Evolutionary conservation across 78 protist species (phyloP), one percentile per base, ranked within the genome.

Genomic region (Mantamonas sphyraenae): DNA sequence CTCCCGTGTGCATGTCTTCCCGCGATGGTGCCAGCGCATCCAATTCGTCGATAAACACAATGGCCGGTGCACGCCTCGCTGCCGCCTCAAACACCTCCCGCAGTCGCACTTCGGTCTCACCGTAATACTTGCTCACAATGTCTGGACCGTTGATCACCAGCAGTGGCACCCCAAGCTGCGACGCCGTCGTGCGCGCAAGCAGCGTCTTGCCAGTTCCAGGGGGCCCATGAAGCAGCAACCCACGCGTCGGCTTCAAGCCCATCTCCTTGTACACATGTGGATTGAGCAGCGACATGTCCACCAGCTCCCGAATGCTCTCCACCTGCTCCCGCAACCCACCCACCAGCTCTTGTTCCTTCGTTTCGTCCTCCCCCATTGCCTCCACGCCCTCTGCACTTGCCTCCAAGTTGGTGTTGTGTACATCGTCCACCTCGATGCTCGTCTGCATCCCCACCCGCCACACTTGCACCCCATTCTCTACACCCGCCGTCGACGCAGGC

Each of bases 31-130:
- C 81, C 3, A 94, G 74, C 7, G 92, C 93, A 66, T 95, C 98
- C 47, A 95, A 73, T 40, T 95, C 98, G 68, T 96, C 99, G n/a
- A 96, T 31, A 56, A 96, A 90, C 4, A 96, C 71, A 8, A 96
- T 68, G 60, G 89, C 61, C 4, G 99, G 99, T 10, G 71, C 28
- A 37, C 28, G 59, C 35, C 10, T 22, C 10, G 59, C 43, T 0
- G 93, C 93, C 12, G 58, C 79, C 30, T 35, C 64, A 58, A 90
- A 90, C 62, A 91, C 66, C n/a, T 2, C 22, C 30, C 76, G 79
- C 35, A 84, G 50, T 35, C 51, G 81, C 53, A 31, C 8, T 31
- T 79, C 86, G 5, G 84, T 40, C 35, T 79, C 86, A 35, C 85
- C 85, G 50, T 75, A 85, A 28, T 69, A 84, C 68, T 76, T 81